These are phyloP conservation scores for Aspergillus cristatus DNA, from an alignment of 495 filamentous ascomycete genomes.

Conservation along the genomic window DNA sequence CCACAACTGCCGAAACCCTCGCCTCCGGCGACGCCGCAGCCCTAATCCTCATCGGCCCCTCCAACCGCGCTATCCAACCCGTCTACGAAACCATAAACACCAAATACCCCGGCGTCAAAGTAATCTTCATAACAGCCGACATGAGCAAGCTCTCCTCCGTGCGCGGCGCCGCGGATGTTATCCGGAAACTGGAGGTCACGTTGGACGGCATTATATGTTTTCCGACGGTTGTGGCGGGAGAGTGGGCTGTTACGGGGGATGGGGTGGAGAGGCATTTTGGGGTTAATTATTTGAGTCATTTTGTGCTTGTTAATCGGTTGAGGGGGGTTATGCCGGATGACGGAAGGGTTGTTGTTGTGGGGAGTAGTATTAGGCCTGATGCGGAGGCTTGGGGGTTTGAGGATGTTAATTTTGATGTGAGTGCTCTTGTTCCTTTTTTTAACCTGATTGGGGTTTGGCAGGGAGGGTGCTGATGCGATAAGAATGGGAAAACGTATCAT, in stretches of 20 bases:
- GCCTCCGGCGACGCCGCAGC: constrained; percentile 25
- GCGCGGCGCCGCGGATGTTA: constrained; percentile 7
- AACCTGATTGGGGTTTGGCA: neutral
- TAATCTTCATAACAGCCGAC: constrained; percentile 15
- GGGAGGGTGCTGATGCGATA: neutral
- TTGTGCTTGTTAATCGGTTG: constrained; percentile 13
- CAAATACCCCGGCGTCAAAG: constrained; percentile 11
- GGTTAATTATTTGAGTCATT: constrained; percentile 17
- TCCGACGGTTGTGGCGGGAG: constrained; percentile 12
- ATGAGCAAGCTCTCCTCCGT: constrained; percentile 8
- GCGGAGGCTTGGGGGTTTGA: constrained; percentile 11
- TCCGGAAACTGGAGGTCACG: constrained; percentile 7
- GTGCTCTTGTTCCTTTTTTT: neutral
- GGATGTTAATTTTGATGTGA: constrained; percentile 14
- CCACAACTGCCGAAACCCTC: constrained; percentile 14
- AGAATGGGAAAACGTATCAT: constrained; percentile 16
- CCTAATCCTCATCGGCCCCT: constrained; percentile 35
- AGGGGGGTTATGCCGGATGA: constrained; percentile 3
- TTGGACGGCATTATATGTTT: constrained; percentile 17
- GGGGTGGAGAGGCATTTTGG: constrained; percentile 18
- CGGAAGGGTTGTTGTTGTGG: constrained; percentile 12
- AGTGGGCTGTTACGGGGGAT: constrained; percentile 11
- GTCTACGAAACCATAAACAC: constrained; percentile 30
- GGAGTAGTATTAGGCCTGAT: constrained; percentile 14
- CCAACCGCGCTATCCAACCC: constrained; percentile 25